Percentiles rank a stretch among this genome's conserved stretches.
These are phyloP conservation scores for Epichloe hybrida DNA, from an alignment of 2,329 filamentous ascomycete species.

Conservation along the genomic window DNA sequence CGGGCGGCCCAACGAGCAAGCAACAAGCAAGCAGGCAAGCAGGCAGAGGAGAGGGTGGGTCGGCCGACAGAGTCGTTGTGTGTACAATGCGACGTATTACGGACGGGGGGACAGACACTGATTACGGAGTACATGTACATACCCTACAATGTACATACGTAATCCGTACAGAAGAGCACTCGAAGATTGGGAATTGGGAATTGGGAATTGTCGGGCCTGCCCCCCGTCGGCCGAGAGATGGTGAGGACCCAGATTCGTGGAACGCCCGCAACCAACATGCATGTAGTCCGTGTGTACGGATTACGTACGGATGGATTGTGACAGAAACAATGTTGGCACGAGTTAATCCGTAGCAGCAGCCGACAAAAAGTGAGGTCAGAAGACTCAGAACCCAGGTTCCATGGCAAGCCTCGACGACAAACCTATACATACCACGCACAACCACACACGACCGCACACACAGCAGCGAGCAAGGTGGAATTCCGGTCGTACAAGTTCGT, in stretches of 20 bases:
- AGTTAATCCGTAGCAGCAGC: background rate
- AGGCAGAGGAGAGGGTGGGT: background rate
- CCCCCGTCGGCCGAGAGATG: constrained; percentile 3
- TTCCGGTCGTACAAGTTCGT: too few species aligned
- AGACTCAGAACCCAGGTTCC: too few species aligned
- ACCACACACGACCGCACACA: too few species aligned
- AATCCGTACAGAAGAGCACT: background rate
- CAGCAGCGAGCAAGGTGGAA: too few species aligned
- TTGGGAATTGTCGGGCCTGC: background rate
- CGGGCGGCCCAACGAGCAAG: background rate
- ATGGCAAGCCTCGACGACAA: too few species aligned
- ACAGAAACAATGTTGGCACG: background rate
- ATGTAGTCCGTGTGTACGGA: background rate
- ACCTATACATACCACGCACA: too few species aligned
- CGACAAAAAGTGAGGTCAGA: too few species aligned
- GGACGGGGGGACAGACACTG: too few species aligned
- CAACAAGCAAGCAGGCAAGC: too few species aligned
- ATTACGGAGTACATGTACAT: background rate
- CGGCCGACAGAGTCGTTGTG: background rate
- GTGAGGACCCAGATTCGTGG: constrained; percentile 1
- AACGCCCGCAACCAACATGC: background rate
- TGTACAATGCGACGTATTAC: too few species aligned
- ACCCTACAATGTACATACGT: too few species aligned
- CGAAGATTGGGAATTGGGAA: background rate
- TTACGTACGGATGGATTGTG: background rate